phyloP scores from a whole-genome alignment of 2,329 filamentous ascomycete genomes.

The Fusarium sp. region DNA sequence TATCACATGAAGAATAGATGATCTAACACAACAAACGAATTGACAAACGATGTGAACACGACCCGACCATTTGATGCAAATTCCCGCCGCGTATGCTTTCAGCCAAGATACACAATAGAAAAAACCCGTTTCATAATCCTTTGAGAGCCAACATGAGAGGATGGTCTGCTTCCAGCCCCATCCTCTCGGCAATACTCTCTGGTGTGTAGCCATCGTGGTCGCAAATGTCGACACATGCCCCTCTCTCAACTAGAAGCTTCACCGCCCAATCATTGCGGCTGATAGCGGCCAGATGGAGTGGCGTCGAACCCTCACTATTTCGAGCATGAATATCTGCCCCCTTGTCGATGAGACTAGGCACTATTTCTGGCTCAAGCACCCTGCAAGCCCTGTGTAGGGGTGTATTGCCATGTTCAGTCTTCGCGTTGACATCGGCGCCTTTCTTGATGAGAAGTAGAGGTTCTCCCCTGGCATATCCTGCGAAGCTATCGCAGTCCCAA shows the following conservation, averaged over 20 bases:
- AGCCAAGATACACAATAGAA: not conserved
- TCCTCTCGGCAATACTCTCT: not conserved
- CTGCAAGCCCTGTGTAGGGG: too few relatives aligned
- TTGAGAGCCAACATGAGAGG: not conserved
- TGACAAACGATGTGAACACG: not conserved
- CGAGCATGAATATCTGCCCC: not conserved
- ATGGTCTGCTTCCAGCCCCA: fast-evolving
- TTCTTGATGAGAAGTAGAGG: not conserved
- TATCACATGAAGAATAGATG: too few relatives aligned
- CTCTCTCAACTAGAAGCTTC: not conserved
- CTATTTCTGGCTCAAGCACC: too few relatives aligned
- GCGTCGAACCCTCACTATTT: not conserved
- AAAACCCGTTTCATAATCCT: not conserved
- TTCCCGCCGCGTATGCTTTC: not conserved
- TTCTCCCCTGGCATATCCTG: fast-evolving
- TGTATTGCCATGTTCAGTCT: not conserved
- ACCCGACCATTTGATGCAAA: not conserved
- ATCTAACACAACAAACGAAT: not conserved
- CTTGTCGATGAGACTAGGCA: not conserved
- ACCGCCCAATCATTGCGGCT: fast-evolving
- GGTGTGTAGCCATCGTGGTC: not conserved
- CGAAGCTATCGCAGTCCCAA: too few relatives aligned
- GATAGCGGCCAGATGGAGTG: not conserved
- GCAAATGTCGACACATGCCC: not conserved
- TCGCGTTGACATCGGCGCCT: not conserved